Base-by-base conservation (phyloP, 208 protist species). In the Crithidia fasciculata region DNA sequence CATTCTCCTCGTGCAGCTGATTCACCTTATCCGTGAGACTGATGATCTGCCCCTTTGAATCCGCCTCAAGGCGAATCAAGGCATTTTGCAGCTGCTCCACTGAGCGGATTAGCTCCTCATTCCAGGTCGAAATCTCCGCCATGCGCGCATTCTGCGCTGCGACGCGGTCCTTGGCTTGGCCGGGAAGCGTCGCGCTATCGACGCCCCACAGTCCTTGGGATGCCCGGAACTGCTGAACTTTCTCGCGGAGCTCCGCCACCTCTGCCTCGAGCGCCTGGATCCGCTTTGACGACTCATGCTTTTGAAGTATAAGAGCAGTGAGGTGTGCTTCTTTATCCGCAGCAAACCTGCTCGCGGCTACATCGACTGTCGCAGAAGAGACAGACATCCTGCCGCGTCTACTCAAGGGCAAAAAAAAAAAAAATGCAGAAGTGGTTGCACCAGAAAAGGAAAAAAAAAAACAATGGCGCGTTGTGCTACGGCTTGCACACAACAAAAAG, bases 61-160 rank as follows among this genome's bases (percentile, higher is more conserved):
- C 88, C 3, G 78, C 74, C 56, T 88, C 81, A 50, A 90, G 64
- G 10, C 80, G 78, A 28, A 92, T 65, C 41, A 96, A 77, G 19
- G 84, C 52, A 10, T 73, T 55, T 44, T 90, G 86, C 56, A 91
- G 58, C 41, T 83, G 63, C 50, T 96, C 81, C 0, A 96, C 69
- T 0, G 88, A 89, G 41, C 72, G 58, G 3, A 94, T 84, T 18
- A 96, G 85, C 45, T 94, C 78, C 43, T 73, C 72, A 68, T 94
- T 94, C 80, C 87, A 93, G 8, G 62, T 64, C 0, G 69, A 70
- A 54, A 94, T 82, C 37, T 86, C 76, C 68, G 76, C 71, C 64
- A 84, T 43, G 5, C 50, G 65, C 50, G 60, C 72, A n/a, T 63
- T 71, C 18, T 77, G 76, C 52, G 71, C 70, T 45, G 55, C 63